Evolutionary conservation across 495 filamentous ascomycete species (phyloP).

Genomic region (Aspergillus campestris): DNA sequence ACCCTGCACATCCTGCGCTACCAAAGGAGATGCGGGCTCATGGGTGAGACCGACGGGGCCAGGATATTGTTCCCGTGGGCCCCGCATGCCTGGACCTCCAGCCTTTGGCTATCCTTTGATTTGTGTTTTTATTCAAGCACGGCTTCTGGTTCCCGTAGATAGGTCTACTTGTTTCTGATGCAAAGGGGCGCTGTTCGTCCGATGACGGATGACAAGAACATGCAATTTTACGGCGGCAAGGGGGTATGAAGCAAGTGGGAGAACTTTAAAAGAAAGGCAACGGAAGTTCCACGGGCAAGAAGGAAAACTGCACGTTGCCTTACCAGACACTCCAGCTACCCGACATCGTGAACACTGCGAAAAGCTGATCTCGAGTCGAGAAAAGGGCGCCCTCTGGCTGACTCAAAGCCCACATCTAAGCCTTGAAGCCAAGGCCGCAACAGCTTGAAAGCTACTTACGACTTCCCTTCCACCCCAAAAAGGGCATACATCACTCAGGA

Average conservation of each 20-base stretch:
- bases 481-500: no score
- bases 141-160: slow-evolving; percentile 1
- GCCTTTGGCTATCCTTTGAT: not conserved
- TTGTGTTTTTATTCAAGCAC: not conserved
- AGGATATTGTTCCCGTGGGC: no score
- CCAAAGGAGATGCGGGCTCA: no score
- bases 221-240: not conserved
- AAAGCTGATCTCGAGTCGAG: no score
- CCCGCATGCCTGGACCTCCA: no score
- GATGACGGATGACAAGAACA: not conserved
- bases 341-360: no score
- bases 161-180: slow-evolving; percentile 3
- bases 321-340: no score
- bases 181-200: not conserved
- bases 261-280: not conserved
- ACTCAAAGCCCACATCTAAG: not conserved
- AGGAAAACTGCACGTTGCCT: no score
- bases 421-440: slow-evolving; percentile 1
- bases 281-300: not conserved
- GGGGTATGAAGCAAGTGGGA: not conserved
- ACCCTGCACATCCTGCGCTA: no score
- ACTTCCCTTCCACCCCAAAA: no score
- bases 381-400: not conserved
- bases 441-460: not conserved
- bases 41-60: no score